A percentile compares a stretch with the other conserved stretches of the same genome.
phyloP scores from a whole-genome alignment of 1,284 basidiomycete species.

The Rhizoctonia solani region DNA sequence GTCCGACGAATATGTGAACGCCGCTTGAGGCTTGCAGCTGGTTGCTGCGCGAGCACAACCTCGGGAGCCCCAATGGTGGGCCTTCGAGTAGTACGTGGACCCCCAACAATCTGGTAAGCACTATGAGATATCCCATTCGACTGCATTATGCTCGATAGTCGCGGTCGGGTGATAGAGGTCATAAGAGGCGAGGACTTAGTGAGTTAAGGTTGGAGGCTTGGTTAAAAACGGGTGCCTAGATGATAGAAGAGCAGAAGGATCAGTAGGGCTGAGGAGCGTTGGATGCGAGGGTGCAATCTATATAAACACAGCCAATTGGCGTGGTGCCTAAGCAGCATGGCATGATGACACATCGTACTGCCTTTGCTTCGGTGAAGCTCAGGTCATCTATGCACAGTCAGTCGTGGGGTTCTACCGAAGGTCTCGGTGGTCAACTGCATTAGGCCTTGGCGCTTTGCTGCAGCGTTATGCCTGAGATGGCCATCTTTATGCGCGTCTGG shows the following conservation, averaged over 20 bases:
- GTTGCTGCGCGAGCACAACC: neutral
- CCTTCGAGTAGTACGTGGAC: neutral
- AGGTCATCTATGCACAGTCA: too few species aligned
- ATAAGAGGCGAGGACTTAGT: slow-evolving; percentile 4
- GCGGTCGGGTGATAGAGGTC: slow-evolving; percentile 18
- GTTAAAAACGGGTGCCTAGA: neutral
- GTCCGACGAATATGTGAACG: slow-evolving; percentile 22
- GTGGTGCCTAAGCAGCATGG: neutral
- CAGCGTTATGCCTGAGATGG: too few species aligned
- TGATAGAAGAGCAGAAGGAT: neutral
- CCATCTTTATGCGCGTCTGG: too few species aligned
- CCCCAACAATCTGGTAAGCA: slow-evolving; percentile 3
- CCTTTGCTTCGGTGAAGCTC: neutral
- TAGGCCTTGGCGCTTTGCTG: too few species aligned
- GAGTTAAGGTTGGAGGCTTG: neutral
- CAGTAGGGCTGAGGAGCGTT: neutral
- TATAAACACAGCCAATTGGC: slow-evolving; percentile 15
- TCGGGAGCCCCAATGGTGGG: slow-evolving; percentile 28
- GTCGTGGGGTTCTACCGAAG: too few species aligned
- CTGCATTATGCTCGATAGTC: slow-evolving; percentile 18
- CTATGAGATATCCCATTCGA: slow-evolving; percentile 7
- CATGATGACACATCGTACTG: neutral
- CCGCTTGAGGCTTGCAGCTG: slow-evolving; percentile 19
- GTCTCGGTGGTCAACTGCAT: too few species aligned
- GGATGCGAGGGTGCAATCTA: slow-evolving; percentile 12